These are phyloP conservation scores for Leucosporidium creatinivorum DNA, from an alignment of 768 basidiomycete species.

Conservation along the genomic window DNA sequence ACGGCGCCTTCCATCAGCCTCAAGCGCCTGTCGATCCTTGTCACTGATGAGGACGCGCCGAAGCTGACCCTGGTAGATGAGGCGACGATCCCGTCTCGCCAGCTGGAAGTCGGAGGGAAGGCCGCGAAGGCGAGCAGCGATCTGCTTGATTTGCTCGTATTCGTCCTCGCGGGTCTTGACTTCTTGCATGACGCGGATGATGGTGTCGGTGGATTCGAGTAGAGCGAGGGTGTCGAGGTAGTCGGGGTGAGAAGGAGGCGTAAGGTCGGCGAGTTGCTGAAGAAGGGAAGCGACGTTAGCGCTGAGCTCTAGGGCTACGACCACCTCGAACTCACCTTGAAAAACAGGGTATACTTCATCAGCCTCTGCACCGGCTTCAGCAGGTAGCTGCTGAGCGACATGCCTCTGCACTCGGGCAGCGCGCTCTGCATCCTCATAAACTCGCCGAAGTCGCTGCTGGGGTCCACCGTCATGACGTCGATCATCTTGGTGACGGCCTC, in stretches of 20 bases:
- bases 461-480: slow-evolving; percentile 48
- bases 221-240: slow-evolving; percentile 59
- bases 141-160: slow-evolving; percentile 62
- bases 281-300: slow-evolving; percentile 7
- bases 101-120: slow-evolving; percentile 52
- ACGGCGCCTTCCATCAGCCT: slow-evolving; percentile 8
- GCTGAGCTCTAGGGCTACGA: neutral
- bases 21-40: slow-evolving; percentile 33
- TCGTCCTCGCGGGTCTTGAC: slow-evolving; percentile 82
- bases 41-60: slow-evolving; percentile 46
- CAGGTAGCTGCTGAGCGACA: slow-evolving; percentile 61
- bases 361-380: slow-evolving; percentile 69
- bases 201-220: slow-evolving; percentile 59
- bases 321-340: slow-evolving; percentile 53
- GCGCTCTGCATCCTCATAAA: slow-evolving; percentile 59
- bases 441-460: slow-evolving; percentile 69
- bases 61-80: slow-evolving; percentile 62
- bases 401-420: slow-evolving; percentile 52
- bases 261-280: slow-evolving; percentile 65
- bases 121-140: slow-evolving; percentile 56
- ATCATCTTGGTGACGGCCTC: slow-evolving; percentile 55
- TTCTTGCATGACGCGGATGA: slow-evolving; percentile 71
- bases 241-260: slow-evolving; percentile 63
- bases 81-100: slow-evolving; percentile 63
- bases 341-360: slow-evolving; percentile 61